phyloP scores from a whole-genome alignment of 768 basidiomycete genomes.

The Boletus rubescentipes region DNA sequence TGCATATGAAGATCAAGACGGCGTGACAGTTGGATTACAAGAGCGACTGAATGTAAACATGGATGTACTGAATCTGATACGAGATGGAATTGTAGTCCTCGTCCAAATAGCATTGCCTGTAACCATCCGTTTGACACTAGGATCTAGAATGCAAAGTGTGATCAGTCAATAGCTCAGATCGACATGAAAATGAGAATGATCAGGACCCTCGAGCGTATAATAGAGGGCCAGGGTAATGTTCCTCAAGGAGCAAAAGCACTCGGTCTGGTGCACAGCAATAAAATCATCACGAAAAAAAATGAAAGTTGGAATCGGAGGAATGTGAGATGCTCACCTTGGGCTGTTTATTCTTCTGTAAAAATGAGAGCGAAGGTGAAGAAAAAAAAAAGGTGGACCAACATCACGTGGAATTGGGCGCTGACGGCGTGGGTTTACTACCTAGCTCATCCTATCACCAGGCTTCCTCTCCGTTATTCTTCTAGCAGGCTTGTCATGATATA shows the following conservation, averaged over 20 bases:
- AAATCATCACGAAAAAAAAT: conserved; percentile 28
- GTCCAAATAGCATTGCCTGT: neutral
- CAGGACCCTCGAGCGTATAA: conserved; percentile 38
- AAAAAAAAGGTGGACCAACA: neutral
- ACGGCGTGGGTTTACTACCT: too few relatives aligned
- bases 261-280: conserved; percentile 39
- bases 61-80: neutral
- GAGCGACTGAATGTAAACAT: neutral
- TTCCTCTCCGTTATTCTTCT: too few relatives aligned
- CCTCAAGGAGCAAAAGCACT: conserved; percentile 35
- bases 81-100: neutral
- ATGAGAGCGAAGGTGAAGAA: neutral
- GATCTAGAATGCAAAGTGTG: neutral
- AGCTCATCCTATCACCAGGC: too few relatives aligned
- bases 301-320: neutral
- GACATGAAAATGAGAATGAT: conserved; percentile 3
- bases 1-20: conserved; percentile 81
- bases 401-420: too few relatives aligned
- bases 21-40: conserved; percentile 1
- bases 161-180: conserved; percentile 2
- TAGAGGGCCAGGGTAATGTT: conserved; percentile 30
- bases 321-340: conserved; percentile 6
- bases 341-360: too few relatives aligned
- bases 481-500: too few relatives aligned
- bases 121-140: neutral